These are phyloP conservation scores for Penicillium sp. DNA, from an alignment of 2,329 filamentous ascomycete genomes.

Conservation along the genomic window DNA sequence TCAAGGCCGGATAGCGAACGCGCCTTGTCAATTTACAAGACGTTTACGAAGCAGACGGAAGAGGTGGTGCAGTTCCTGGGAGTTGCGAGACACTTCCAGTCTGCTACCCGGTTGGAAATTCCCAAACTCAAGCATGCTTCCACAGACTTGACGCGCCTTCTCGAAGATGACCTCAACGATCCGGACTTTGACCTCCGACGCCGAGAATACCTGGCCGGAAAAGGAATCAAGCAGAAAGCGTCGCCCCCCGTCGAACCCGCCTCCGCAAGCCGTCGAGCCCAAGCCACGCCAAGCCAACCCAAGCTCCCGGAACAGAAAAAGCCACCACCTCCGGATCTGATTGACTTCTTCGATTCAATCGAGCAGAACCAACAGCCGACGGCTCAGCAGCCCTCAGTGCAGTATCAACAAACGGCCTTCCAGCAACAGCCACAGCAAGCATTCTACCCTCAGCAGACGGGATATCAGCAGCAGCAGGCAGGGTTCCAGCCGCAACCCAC, in stretches of 20 bases:
- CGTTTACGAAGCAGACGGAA: constrained; percentile 87
- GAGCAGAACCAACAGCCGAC: constrained; percentile 79
- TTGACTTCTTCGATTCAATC: constrained; percentile 92
- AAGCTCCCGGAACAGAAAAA: constrained; percentile 35
- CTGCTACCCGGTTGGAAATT: constrained; percentile 87
- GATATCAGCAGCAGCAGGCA: constrained; percentile 35
- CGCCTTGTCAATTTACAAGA: constrained; percentile 86
- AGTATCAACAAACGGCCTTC: constrained; percentile 35
- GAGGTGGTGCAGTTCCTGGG: constrained; percentile 85
- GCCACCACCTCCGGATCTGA: constrained; percentile 62
- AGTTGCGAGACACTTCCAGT: constrained; percentile 82
- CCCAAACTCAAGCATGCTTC: constrained; percentile 97
- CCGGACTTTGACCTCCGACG: constrained; percentile 92
- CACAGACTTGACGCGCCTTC: constrained; percentile 78
- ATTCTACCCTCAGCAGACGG: constrained; percentile 30
- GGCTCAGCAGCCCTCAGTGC: constrained; percentile 42
- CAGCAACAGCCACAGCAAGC: constrained; percentile 27
- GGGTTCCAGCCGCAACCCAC: constrained; percentile 38
- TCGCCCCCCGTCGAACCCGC: constrained; percentile 25
- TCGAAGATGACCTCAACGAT: constrained; percentile 93
- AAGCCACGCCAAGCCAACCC: constrained; percentile 22
- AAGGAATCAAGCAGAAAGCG: constrained; percentile 62
- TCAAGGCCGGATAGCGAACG: constrained; percentile 89
- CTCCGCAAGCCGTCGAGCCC: constrained; percentile 24
- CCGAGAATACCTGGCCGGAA: constrained; percentile 83